phyloP scores from a whole-genome alignment of 306 rosid species.

The Heteromeles arbutifolia region DNA sequence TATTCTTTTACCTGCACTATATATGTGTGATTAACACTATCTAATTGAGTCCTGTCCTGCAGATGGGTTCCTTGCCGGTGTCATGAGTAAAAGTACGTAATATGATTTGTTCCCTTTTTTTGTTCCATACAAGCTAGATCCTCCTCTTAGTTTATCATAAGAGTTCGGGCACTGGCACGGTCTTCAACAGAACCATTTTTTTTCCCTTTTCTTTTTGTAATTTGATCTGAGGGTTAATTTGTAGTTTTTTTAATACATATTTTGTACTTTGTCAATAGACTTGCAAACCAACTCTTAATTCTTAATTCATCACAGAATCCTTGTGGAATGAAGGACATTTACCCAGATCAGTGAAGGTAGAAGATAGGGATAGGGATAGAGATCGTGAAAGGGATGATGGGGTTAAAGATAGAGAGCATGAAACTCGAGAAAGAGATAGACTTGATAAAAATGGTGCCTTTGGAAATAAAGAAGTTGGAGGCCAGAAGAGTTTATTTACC shows the following conservation, averaged over 20 bases:
- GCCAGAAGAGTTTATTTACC: conserved; percentile 65
- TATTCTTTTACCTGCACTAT: conserved; percentile 20
- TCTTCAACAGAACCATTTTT: neutral
- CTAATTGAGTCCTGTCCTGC: conserved; percentile 50
- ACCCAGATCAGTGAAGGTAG: conserved; percentile 59
- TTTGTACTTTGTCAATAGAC: conserved; percentile 1
- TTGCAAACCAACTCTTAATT: conserved; percentile 6
- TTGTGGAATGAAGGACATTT: conserved; percentile 72
- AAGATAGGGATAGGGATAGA: conserved; percentile 65
- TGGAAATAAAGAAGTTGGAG: conserved; percentile 59
- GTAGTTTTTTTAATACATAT: neutral
- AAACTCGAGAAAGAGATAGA: conserved; percentile 69
- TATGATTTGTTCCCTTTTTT: conserved; percentile 24
- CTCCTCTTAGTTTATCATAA: conserved; percentile 17
- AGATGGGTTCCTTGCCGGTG: conserved; percentile 97
- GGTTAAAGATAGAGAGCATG: conserved; percentile 75
- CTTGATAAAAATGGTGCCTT: conserved; percentile 34
- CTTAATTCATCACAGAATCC: conserved; percentile 52
- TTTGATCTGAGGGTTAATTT: neutral
- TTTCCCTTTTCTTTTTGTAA: neutral
- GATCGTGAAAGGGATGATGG: conserved; percentile 67
- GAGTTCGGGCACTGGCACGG: conserved; percentile 3
- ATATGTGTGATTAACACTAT: conserved; percentile 11
- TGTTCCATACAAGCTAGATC: conserved; percentile 10
- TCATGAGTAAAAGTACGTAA: conserved; percentile 91